A percentile compares a stretch with the other conserved stretches of the same genome.
Conservation (phyloP, 108 stramenopile genomes). For the Pseudonitzschia multiseries region DNA sequence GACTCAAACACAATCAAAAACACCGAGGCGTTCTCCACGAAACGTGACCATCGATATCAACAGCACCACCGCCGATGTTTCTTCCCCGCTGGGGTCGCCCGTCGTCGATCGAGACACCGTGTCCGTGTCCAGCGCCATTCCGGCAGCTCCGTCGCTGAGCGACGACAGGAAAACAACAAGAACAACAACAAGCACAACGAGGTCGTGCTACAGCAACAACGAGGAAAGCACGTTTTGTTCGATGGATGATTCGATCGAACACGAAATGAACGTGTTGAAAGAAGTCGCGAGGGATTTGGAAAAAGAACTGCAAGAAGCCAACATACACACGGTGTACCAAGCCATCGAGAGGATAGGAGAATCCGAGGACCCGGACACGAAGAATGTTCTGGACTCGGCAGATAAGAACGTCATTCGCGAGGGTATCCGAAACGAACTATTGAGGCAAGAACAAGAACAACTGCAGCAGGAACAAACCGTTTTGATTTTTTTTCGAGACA, state of each 20-base stretch:
- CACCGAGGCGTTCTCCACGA: neutral
- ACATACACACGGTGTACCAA: slow-evolving; percentile 7
- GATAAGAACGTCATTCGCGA: slow-evolving; percentile 6
- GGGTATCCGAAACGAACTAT: neutral
- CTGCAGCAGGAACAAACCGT: neutral
- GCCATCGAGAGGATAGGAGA: slow-evolving; percentile 16
- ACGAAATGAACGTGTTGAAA: slow-evolving; percentile 11
- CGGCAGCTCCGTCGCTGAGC: neutral
- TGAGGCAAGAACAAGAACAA: slow-evolving; percentile 6
- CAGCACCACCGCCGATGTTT: neutral
- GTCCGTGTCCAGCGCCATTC: neutral
- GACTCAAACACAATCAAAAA: neutral
- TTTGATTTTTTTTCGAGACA: neutral
- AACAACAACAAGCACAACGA: neutral
- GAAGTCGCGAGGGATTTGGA: slow-evolving; percentile 8
- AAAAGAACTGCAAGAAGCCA: slow-evolving; percentile 7
- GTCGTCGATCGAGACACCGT: neutral
- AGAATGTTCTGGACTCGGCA: neutral
- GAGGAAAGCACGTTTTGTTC: slow-evolving; percentile 7
- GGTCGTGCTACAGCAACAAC: neutral
- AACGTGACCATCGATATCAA: slow-evolving; percentile 8
- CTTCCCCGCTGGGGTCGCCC: neutral
- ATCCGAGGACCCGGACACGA: slow-evolving; percentile 1
- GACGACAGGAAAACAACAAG: too few species aligned
- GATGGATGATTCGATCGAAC: slow-evolving; percentile 1